Percentiles rank a stretch among this genome's conserved stretches.
phyloP scores from a whole-genome alignment of 768 basidiomycete genomes.

The Pulveroboletus sp. region DNA sequence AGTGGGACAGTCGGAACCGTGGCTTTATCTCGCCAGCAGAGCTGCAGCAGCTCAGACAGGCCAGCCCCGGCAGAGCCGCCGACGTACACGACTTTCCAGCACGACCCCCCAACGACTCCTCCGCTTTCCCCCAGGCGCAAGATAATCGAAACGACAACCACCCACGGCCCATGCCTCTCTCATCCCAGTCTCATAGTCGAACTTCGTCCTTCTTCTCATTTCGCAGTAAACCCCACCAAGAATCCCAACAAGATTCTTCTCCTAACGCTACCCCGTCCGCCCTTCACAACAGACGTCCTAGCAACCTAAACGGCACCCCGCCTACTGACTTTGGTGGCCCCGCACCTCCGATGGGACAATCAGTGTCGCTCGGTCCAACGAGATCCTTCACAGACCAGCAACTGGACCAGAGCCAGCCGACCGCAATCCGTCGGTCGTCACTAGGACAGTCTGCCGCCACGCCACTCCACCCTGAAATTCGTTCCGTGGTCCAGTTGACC shows the following conservation, averaged over 20 bases:
- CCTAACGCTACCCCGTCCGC: conserved; percentile 14
- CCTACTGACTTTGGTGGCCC: conserved; percentile 20
- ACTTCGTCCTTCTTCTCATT: conserved; percentile 67
- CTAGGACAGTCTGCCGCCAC: conserved; percentile 25
- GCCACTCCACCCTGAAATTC: conserved; percentile 75
- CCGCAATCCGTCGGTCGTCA: conserved; percentile 17
- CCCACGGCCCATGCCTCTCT: conserved; percentile 24
- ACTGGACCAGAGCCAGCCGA: conserved; percentile 21
- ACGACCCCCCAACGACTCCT: conserved; percentile 19
- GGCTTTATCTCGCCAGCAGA: conserved; percentile 33
- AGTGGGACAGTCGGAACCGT: conserved; percentile 33
- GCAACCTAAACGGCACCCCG: conserved; percentile 7
- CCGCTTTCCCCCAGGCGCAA: conserved; percentile 9
- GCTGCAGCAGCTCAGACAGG: conserved; percentile 32
- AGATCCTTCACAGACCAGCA: conserved; percentile 19
- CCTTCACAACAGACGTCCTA: conserved; percentile 14
- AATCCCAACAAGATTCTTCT: conserved; percentile 10
- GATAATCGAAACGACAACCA: conserved; percentile 16
- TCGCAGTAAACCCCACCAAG: conserved; percentile 35
- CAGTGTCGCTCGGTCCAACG: conserved; percentile 28
- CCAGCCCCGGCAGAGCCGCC: conserved; percentile 26
- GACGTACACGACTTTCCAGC: conserved; percentile 34
- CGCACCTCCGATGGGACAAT: conserved; percentile 31
- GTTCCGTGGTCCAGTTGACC: conserved; percentile 70
- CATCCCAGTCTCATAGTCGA: conserved; percentile 40